Evolutionary conservation across 1,284 basidiomycete genomes (phyloP).

Genomic region (Naganishia albida): DNA sequence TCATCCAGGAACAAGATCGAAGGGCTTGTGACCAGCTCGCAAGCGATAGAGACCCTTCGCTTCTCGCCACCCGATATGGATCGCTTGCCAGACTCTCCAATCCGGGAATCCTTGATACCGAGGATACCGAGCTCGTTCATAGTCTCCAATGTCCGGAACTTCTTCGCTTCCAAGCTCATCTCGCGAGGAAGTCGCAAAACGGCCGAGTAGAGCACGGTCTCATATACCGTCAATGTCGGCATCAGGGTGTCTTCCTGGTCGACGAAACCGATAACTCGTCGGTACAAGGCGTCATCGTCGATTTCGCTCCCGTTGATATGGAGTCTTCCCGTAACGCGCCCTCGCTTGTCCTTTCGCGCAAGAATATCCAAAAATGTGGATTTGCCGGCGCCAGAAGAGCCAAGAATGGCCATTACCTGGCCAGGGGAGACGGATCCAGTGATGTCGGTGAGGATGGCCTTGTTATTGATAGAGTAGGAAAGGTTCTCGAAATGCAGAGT

Average conservation of each 20-base stretch:
- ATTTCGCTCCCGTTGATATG: slow-evolving; percentile 85
- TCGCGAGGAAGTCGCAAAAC: slow-evolving; percentile 84
- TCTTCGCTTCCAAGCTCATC: slow-evolving; percentile 92
- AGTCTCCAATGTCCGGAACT: slow-evolving; percentile 89
- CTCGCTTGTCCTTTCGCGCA: slow-evolving; percentile 83
- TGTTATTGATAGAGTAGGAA: slow-evolving; percentile 72
- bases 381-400: slow-evolving; percentile 94
- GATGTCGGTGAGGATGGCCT: slow-evolving; percentile 74
- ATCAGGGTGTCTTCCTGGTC: slow-evolving; percentile 98
- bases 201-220: slow-evolving; percentile 93
- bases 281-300: slow-evolving; percentile 68
- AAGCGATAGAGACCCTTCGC: slow-evolving; percentile 93
- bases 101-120: slow-evolving; percentile 83
- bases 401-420: slow-evolving; percentile 91
- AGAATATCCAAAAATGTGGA: slow-evolving; percentile 95
- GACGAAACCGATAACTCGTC: slow-evolving; percentile 85
- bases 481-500: slow-evolving; percentile 84
- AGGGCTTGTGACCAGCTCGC: slow-evolving; percentile 93
- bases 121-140: slow-evolving; percentile 93
- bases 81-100: slow-evolving; percentile 75
- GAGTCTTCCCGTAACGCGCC: slow-evolving; percentile 70
- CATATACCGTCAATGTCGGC: slow-evolving; percentile 94
- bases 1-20: slow-evolving; percentile 95
- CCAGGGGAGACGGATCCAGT: slow-evolving; percentile 82
- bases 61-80: slow-evolving; percentile 96